Evolutionary conservation across 139 green algal genomes (phyloP).

Genomic region (Axilococcus clingmanii): DNA sequence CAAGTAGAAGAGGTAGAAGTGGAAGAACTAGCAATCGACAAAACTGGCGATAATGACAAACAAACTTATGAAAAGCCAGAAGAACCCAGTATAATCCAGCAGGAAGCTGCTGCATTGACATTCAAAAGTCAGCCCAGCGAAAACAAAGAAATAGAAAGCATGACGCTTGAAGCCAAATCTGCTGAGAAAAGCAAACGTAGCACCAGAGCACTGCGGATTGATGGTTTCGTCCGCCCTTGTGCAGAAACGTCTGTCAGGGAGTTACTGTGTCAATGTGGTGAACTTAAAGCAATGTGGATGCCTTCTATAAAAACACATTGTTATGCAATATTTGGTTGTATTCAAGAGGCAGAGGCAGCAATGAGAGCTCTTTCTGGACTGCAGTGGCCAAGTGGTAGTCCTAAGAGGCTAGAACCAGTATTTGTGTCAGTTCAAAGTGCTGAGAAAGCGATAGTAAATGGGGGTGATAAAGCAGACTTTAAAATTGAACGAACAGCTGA

Average conservation of each 20-base stretch:
- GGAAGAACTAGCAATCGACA: background rate
- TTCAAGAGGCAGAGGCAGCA: slow-evolving; percentile 43
- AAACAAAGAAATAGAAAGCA: background rate
- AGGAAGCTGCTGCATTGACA: background rate
- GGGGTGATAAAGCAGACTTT: slow-evolving; percentile 16
- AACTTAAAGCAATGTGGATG: slow-evolving; percentile 69
- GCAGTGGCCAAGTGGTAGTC: slow-evolving; percentile 32
- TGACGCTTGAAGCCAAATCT: too few species aligned
- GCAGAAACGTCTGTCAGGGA: slow-evolving; percentile 32
- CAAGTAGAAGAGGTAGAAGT: background rate
- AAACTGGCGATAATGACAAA: background rate
- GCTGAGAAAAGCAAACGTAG: slow-evolving; percentile 1
- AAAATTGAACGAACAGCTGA: slow-evolving; percentile 17
- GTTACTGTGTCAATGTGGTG: slow-evolving; percentile 40
- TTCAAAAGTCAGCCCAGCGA: background rate
- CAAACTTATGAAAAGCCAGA: background rate
- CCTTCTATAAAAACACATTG: slow-evolving; percentile 66
- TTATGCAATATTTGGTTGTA: slow-evolving; percentile 48
- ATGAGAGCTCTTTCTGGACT: slow-evolving; percentile 10
- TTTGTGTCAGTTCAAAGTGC: slow-evolving; percentile 39
- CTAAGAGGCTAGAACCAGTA: slow-evolving; percentile 31
- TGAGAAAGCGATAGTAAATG: slow-evolving; percentile 32
- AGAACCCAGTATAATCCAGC: background rate
- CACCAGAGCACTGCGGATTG: slow-evolving; percentile 51
- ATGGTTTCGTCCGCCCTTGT: slow-evolving; percentile 72